phyloP scores from a whole-genome alignment of 2,329 filamentous ascomycete genomes.

The Colletotrichum simmondsii region DNA sequence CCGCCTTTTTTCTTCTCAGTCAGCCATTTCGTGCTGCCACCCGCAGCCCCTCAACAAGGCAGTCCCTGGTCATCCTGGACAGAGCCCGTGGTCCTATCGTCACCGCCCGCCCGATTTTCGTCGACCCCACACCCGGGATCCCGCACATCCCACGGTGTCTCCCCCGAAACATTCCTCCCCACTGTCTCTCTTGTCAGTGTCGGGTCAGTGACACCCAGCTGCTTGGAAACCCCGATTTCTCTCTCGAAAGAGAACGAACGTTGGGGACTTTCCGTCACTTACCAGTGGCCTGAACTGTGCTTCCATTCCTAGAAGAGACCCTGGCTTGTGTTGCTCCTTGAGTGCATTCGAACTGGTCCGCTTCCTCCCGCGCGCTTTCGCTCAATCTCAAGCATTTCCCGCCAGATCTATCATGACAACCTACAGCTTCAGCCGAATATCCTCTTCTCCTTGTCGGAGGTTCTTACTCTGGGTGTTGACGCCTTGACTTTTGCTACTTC shows the following conservation, averaged over 20 bases:
- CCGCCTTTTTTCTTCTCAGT: conserved; percentile 1
- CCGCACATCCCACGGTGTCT: conserved; percentile 15
- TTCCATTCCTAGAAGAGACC: conserved; percentile 18
- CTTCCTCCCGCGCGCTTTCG: not conserved
- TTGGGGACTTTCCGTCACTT: not conserved
- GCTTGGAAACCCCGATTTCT: conserved; percentile 3
- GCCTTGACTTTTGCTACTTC: conserved; percentile 45
- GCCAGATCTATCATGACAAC: conserved; percentile 50
- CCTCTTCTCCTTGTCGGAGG: conserved; percentile 53
- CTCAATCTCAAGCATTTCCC: conserved; percentile 14
- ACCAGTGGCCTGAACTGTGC: conserved; percentile 11
- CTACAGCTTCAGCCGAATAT: conserved; percentile 46
- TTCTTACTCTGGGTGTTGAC: conserved; percentile 51
- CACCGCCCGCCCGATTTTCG: conserved; percentile 34
- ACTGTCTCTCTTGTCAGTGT: conserved; percentile 4
- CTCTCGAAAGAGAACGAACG: not conserved
- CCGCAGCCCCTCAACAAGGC: conserved; percentile 24
- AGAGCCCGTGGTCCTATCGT: conserved; percentile 26
- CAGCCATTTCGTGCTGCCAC: conserved; percentile 26
- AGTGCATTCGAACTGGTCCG: conserved; percentile 10
- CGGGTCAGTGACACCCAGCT: conserved; percentile 12
- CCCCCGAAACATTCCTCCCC: conserved; percentile 31
- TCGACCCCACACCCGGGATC: conserved; percentile 31
- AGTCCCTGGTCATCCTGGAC: conserved; percentile 24
- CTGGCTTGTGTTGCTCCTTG: conserved; percentile 4